Evolutionary conservation across 2,329 filamentous ascomycete genomes (phyloP), one percentile per base, ranked within the genome.

Genomic region (Ceratocystis destructans): DNA sequence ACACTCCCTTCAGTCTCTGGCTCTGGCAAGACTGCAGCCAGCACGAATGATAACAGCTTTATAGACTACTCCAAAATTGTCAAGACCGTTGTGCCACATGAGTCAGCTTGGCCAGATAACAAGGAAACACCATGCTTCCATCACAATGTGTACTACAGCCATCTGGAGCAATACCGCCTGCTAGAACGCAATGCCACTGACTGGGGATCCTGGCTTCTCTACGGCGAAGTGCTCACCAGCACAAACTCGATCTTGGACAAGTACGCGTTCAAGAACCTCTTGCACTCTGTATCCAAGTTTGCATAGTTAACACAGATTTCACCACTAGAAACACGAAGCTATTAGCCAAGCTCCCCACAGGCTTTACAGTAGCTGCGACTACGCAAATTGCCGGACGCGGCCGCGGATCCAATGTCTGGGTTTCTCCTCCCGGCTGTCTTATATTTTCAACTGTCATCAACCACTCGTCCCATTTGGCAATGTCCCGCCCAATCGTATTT

Each of bases 221-320:
- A 97, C 72, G 92, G 88, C 64, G 90, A 96, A 74, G 90, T 96
- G 5, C 81, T 96, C 17, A 96, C 93, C 2, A 96, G 90, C 74
- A 99, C 94, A 33, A 96, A 93, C 76, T 96, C 92, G 0, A 79
- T 97, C 4, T 81, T 96, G 5, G 94, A 97, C 72, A 96, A 94
- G 87, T 89, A 75, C 69, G 77, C 71, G 8, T 33, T 5, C 10
- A 41, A 15, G 37, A 41, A 41, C 4, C 22, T 1, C 4, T n/a
- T 1, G 0, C 0, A 31, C 10, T 1, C 7, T 2, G 22, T n/a
- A 59, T 37, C 6, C 3, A 3, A 1, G 15, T 57, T 44, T 46
- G 5, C 4, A 1, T 1, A 61, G 1, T 2, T 46, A 48, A 37
- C 10, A 50, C 33, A 20, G 44, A 61, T 65, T 50, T 22, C 31